phyloP scores from a whole-genome alignment of 208 protist genomes.

The Crithidia expoeki region DNA sequence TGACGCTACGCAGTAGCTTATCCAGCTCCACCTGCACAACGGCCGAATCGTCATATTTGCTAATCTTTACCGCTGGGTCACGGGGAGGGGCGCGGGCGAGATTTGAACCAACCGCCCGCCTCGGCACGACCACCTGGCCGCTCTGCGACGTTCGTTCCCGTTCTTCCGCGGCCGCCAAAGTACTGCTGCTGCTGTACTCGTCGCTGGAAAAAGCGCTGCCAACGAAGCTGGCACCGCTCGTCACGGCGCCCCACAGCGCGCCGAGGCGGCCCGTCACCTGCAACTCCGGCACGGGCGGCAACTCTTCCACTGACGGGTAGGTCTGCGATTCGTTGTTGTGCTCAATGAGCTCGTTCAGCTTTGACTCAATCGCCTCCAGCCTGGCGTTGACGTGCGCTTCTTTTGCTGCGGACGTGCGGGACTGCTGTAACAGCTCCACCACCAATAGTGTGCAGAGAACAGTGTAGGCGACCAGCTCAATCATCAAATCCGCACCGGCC shows the following conservation, averaged over 20 bases:
- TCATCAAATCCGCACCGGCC: constrained; percentile 76
- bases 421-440: constrained; percentile 66
- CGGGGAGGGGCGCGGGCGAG: constrained; percentile 30
- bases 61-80: constrained; percentile 35
- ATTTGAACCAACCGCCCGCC: constrained; percentile 18
- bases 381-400: constrained; percentile 61
- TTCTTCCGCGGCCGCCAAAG: constrained; percentile 1
- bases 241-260: constrained; percentile 36
- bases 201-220: constrained; percentile 4
- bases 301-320: constrained; percentile 32
- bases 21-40: constrained; percentile 46
- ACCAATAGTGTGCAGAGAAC: constrained; percentile 67
- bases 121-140: constrained; percentile 26
- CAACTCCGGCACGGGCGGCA: constrained; percentile 45
- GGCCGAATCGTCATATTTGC: constrained; percentile 50
- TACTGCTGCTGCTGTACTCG: background rate
- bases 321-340: constrained; percentile 22
- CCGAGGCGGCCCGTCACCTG: constrained; percentile 38
- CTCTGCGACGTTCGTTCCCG: constrained; percentile 24
- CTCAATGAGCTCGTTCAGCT: constrained; percentile 79
- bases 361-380: constrained; percentile 71
- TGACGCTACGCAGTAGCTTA: constrained; percentile 18
- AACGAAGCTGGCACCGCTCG: constrained; percentile 20
- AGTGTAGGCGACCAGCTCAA: constrained; percentile 78
- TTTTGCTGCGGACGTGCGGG: constrained; percentile 51